phyloP scores from a whole-genome alignment of 768 basidiomycete genomes.

The Suillus americanus region DNA sequence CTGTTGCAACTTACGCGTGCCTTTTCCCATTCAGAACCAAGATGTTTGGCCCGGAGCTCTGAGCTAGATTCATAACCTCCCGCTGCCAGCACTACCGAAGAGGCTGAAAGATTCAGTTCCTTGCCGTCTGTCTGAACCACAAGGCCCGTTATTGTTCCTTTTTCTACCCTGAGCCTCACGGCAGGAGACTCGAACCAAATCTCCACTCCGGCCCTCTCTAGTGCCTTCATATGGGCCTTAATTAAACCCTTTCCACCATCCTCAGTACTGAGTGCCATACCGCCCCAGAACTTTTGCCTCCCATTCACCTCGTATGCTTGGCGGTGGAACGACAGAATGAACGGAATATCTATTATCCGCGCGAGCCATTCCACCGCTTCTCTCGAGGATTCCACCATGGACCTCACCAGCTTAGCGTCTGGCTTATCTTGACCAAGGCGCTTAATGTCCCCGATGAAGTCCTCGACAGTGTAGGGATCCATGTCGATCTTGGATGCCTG shows the following conservation, averaged over 20 bases:
- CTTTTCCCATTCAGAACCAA: conserved; percentile 58
- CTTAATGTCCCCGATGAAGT: conserved; percentile 60
- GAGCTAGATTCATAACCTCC: conserved; percentile 66
- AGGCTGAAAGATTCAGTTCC: conserved; percentile 35
- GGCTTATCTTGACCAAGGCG: conserved; percentile 53
- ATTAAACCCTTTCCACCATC: conserved; percentile 72
- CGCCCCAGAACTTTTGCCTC: conserved; percentile 70
- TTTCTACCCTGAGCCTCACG: conserved; percentile 29
- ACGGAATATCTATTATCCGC: conserved; percentile 48
- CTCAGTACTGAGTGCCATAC: conserved; percentile 59
- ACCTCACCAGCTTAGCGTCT: conserved; percentile 46
- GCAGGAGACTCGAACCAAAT: conserved; percentile 60
- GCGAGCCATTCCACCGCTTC: conserved; percentile 60
- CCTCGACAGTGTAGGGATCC: conserved; percentile 52
- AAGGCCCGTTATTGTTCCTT: conserved; percentile 45
- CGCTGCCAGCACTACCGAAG: conserved; percentile 58
- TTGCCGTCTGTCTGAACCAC: conserved; percentile 40
- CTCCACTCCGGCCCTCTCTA: conserved; percentile 49
- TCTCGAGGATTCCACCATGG: conserved; percentile 56
- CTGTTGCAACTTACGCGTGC: conserved; percentile 44
- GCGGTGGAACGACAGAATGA: conserved; percentile 58
- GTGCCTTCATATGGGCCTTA: conserved; percentile 48
- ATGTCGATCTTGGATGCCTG: conserved; percentile 51
- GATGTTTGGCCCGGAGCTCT: conserved; percentile 48
- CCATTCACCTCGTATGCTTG: conserved; percentile 68